Base-by-base conservation (phyloP, 345 rosid species). In the Draba incana region DNA sequence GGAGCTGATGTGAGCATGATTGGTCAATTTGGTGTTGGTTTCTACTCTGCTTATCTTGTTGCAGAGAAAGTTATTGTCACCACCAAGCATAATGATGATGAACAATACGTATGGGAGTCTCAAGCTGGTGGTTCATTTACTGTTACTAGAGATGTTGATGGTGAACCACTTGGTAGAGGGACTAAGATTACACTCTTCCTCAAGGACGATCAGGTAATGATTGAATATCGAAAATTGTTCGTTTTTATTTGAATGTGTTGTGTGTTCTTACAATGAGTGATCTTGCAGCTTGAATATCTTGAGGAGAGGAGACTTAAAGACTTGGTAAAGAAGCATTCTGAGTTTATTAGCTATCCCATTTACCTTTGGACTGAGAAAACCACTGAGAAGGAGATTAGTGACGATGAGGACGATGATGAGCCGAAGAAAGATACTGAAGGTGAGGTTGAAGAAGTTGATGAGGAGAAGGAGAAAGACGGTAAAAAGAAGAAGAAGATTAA, bases 1-100 rank as follows among this genome's bases (percentile, higher is more conserved):
- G 97, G 97, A 0, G 97, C 96, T n/a, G 96, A 92, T 57, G 96
- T 92, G 12, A 88, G 96, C 66, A 92, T 92, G 97, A 92, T 92
- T 15, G 96, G 97, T 8, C 97, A 92, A 31, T 92, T 92, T 11
- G 97, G 92, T 67, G 97, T 92, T 4, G 96, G 97, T 54, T 92
- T 92, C 81, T 92, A 92, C 79, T 92, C 97, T 41, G 90, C 97
- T n/a, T 92, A 92, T 39, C 89, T 92, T 10, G 96, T 88, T 9
- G 93, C 97, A 0, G 96, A 92, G 67, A 92, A 80, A 71, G 96
- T 92, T 9, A 72, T 88, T 12, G 97, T 88, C 43, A 92, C 93
- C 0, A 75, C 93, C 0, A 92, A 87, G 71, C 96, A 92, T 73
- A 88, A 88, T 35, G 92, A 92, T 3, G 97, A 92, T 15, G 93